Evolutionary conservation across 805 yeast species (phyloP), one percentile per base, ranked within the genome.

Genomic region (Torulaspora franciscae): DNA sequence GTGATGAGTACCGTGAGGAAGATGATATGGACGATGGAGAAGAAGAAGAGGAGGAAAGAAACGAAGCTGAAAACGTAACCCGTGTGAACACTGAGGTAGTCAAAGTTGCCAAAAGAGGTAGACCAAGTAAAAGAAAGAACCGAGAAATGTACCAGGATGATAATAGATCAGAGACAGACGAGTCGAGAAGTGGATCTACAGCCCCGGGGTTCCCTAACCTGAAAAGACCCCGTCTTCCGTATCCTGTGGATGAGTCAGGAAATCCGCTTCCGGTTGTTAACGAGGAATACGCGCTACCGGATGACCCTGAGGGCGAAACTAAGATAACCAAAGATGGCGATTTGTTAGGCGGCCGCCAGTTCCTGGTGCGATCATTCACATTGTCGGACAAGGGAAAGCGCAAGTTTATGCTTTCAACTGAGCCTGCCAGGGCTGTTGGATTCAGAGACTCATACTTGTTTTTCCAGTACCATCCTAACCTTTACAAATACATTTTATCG

Each of bases 371-470:
- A 48, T 76, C 84, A 0, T 85, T 85, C 64, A 81, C 80, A 5
- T 71, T 84, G 7, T 46, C 54, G 17, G 69, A 67, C 13, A 68
- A 55, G 27, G 96, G 95, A 7, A 77, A 80, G 15, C 74, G 81
- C 52, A 72, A 81, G 46, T 93, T 79, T 65, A 90, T 91, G 95
- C 77, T 93, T 38, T 83, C 95, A 2, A 90, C 98, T 0, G 99
- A 93, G 61, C 96, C 96, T 2, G 97, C 99, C 1, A 77, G 98
- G 55, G 80, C 91, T 58, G 88, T 91, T 49, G 98, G 97, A 3
- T 86, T 89, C 68, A 76, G 96, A 55, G 97, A 91, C 61, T 86
- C 96, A 2, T 89, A 91, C 58, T 71, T 89, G 42, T 72, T 91
- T 48, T 89, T 91, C 68, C 95, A 90, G 61, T 85, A 89, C 40